phyloP scores from a whole-genome alignment of 2,329 filamentous ascomycete species.

The Hypocrella siamensis region DNA sequence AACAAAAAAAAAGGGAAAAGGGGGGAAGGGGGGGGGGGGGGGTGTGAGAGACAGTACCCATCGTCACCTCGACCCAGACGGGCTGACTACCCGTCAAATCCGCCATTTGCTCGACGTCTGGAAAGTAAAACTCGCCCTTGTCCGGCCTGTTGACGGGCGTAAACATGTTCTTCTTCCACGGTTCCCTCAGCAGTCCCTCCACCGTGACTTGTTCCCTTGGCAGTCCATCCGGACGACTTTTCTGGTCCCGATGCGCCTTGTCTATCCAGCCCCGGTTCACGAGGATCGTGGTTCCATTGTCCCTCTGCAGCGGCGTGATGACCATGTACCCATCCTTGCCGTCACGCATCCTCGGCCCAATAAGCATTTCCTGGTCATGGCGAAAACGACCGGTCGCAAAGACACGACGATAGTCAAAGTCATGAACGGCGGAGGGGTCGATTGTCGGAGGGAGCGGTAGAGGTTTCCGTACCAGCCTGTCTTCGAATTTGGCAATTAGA shows the following conservation, averaged over 20 bases:
- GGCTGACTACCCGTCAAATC: constrained; percentile 64
- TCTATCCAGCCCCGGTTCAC: constrained; percentile 88
- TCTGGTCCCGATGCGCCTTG: constrained; percentile 54
- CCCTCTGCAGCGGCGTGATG: constrained; percentile 68
- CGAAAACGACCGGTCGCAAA: constrained; percentile 56
- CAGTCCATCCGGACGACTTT: constrained; percentile 47
- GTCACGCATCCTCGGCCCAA: constrained; percentile 79
- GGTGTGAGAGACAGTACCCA: constrained; percentile 40
- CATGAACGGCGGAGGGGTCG: constrained; percentile 64
- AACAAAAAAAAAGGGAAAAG: not conserved
- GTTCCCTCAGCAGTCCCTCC: constrained; percentile 71
- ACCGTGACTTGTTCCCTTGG: constrained; percentile 58
- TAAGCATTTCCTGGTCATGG: constrained; percentile 92
- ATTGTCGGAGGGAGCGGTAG: constrained; percentile 72
- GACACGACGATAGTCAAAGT: constrained; percentile 87
- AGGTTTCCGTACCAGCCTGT: constrained; percentile 73
- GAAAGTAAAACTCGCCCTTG: constrained; percentile 82
- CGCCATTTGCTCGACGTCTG: constrained; percentile 88
- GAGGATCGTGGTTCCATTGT: constrained; percentile 54
- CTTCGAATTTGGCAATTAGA: constrained; percentile 79
- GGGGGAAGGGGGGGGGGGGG: not conserved
- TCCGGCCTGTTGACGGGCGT: constrained; percentile 81
- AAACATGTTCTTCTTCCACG: constrained; percentile 97
- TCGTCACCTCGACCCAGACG: constrained; percentile 92
- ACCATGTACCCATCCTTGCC: constrained; percentile 86